Evolutionary conservation across 805 yeast species (phyloP).

Genomic region (Yarrowia divulgata): DNA sequence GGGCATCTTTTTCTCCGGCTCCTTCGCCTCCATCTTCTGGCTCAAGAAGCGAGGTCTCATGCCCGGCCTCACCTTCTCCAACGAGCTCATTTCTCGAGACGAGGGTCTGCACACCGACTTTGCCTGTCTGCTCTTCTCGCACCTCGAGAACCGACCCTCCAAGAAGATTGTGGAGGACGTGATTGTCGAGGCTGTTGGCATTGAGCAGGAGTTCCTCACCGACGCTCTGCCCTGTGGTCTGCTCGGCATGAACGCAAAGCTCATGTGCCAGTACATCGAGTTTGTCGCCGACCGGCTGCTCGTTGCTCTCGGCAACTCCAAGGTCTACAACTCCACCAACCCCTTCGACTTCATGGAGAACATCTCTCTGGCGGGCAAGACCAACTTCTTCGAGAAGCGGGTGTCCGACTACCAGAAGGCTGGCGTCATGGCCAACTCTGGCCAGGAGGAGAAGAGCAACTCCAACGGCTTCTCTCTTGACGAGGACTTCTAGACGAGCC

Average conservation of each 20-base stretch:
- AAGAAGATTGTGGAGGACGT: constrained; percentile 79
- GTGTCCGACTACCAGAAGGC: constrained; percentile 99
- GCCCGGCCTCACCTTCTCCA: constrained; percentile 98
- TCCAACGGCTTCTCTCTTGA: constrained; percentile 78
- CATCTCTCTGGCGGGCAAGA: constrained; percentile 97
- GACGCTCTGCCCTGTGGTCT: constrained; percentile 94
- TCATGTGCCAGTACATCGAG: constrained; percentile 98
- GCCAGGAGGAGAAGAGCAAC: constrained; percentile 44
- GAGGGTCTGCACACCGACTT: constrained; percentile 99
- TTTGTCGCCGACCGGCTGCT: constrained; percentile 96
- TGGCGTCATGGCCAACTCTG: constrained; percentile 85
- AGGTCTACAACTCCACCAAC: constrained; percentile 83
- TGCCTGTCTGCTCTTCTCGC: constrained; percentile 94
- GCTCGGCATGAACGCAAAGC: constrained; percentile 90
- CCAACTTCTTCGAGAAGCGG: constrained; percentile 98
- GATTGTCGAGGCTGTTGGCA: constrained; percentile 92
- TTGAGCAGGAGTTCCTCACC: constrained; percentile 92
- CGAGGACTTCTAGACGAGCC: constrained; percentile 78
- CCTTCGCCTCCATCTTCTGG: constrained; percentile 98
- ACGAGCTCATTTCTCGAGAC: constrained; percentile 96
- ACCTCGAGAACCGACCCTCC: constrained; percentile 87
- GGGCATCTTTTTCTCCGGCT: constrained; percentile 98
- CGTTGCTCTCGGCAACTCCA: constrained; percentile 88
- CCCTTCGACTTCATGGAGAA: constrained; percentile 99
- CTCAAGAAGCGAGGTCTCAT: constrained; percentile 97